Percentiles rank a stretch among this genome's conserved stretches.
Conservation (phyloP, 805 yeast species). For the Schizosaccharomyces cryophilus region DNA sequence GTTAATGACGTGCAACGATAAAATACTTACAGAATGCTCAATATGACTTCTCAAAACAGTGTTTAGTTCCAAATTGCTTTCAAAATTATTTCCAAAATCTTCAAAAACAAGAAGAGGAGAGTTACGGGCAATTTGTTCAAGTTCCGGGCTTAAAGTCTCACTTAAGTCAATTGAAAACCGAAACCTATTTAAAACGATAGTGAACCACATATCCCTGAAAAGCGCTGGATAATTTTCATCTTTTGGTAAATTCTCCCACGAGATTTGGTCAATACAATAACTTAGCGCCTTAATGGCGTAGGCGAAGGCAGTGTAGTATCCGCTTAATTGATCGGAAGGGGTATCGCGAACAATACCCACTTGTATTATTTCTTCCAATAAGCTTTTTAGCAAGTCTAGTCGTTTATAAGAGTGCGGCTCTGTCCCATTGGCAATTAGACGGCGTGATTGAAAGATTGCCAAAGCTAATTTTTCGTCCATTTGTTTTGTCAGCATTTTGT, state of each 20-base stretch:
- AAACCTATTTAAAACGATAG: slow-evolving; percentile 76
- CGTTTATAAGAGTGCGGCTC: slow-evolving; percentile 7
- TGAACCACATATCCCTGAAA: slow-evolving; percentile 84
- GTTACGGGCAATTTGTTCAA: slow-evolving; percentile 54
- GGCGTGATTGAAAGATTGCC: background rate
- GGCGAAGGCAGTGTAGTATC: background rate
- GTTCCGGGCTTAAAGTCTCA: slow-evolving; percentile 21
- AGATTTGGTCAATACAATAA: slow-evolving; percentile 41
- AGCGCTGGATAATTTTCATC: slow-evolving; percentile 30
- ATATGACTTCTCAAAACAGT: slow-evolving; percentile 36
- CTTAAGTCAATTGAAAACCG: slow-evolving; percentile 33
- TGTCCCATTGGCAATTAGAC: background rate
- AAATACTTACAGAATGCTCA: slow-evolving; percentile 16
- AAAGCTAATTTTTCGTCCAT: background rate
- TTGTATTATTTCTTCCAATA: background rate
- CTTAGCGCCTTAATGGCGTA: slow-evolving; percentile 44
- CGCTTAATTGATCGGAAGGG: slow-evolving; percentile 35
- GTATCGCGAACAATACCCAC: slow-evolving; percentile 14
- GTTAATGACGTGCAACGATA: slow-evolving; percentile 26
- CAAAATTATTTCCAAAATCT: slow-evolving; percentile 55
- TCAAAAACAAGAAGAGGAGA: slow-evolving; percentile 78
- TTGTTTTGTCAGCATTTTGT: background rate
- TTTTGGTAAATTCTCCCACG: slow-evolving; percentile 20
- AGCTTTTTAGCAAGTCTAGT: slow-evolving; percentile 6
- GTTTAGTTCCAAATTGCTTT: slow-evolving; percentile 76